Percentiles rank a stretch among this genome's conserved stretches.
These are phyloP conservation scores for Peribolospora kevripleyi DNA, from an alignment of 768 basidiomycete species.

Conservation along the genomic window DNA sequence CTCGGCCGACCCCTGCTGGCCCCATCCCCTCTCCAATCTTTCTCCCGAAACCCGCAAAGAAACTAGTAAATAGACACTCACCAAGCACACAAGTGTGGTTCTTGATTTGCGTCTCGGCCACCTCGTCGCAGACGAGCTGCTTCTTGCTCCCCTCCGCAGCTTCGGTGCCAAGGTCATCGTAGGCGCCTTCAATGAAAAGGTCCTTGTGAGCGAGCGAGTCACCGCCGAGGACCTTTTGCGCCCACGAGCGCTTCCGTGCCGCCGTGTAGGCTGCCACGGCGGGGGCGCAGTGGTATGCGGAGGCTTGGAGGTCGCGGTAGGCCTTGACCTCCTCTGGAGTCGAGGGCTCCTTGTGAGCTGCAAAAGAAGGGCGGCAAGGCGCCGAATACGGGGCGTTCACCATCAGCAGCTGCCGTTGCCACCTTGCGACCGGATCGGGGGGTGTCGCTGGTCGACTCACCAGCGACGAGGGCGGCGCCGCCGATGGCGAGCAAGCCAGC, in stretches of 20 bases:
- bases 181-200: conserved; percentile 15
- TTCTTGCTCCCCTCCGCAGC: conserved; percentile 3
- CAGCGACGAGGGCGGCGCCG: too few species aligned
- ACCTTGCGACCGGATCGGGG: too few species aligned
- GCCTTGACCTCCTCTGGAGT: conserved; percentile 12
- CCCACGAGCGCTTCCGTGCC: background rate
- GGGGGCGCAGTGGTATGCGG: conserved; percentile 16
- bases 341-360: conserved; percentile 4
- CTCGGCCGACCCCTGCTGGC: too few species aligned
- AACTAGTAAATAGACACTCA: background rate
- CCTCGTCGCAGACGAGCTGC: conserved; percentile 11
- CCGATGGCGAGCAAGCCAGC: too few species aligned
- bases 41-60: too few species aligned
- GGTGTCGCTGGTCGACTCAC: too few species aligned
- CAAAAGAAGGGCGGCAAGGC: too few species aligned
- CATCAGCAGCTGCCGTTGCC: too few species aligned
- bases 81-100: conserved; percentile 17
- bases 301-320: conserved; percentile 10
- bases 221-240: conserved; percentile 8
- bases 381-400: too few species aligned
- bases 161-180: conserved; percentile 10
- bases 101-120: conserved; percentile 12
- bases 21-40: too few species aligned
- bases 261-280: conserved; percentile 11
- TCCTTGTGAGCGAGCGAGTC: conserved; percentile 10